Evolutionary conservation across 768 basidiomycete genomes (phyloP), one percentile per base, ranked within the genome.

Genomic region (Rhizopogon sp.): DNA sequence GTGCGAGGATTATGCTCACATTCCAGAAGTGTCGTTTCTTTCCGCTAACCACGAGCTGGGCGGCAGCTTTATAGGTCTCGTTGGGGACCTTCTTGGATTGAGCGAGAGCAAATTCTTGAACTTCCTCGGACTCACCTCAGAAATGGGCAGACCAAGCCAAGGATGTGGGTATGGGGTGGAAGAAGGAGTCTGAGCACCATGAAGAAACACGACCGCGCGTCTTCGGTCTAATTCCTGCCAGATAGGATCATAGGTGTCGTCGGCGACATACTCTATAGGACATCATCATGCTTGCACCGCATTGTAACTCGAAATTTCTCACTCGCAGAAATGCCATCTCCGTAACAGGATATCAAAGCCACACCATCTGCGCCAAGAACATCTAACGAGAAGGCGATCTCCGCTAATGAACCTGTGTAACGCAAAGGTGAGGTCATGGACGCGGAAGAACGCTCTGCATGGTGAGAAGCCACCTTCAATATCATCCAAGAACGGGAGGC

Each of bases 11-110:
- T 57, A 89, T 81, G 54, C 79, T 83, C 59, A 82, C 73, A 53
- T 80, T 70, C 20, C 76, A 67, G 61, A 80, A 88, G 56, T 75
- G 79, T 42, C 86, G 82, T 66, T 85, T 88, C 62, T 75, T 79
- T 44, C 86, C 85, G 0, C 85, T 79, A 22, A 90, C 82, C 44
- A 90, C 87, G 46, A 91, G 78, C 63, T 88, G 85, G 3, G 87
- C 82, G 35, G 87, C 87, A 1, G 87, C 89, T 71, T 89, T 90
- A 75, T 82, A 89, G 0, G 88, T 91, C 68, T 90, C 88, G 64
- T 88, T 85, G 6, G 88, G 88, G 0, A 88, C 87, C 88, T 90
- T 53, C 53, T 40, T 39, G 42, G 39, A 50, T 55, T 55, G 4
- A 14, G 28, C 39, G 11, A 37, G 22, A 52, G 43, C 47, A 25